Base-by-base conservation (phyloP, 1,284 basidiomycete species). In the Boletellus deceptivus region DNA sequence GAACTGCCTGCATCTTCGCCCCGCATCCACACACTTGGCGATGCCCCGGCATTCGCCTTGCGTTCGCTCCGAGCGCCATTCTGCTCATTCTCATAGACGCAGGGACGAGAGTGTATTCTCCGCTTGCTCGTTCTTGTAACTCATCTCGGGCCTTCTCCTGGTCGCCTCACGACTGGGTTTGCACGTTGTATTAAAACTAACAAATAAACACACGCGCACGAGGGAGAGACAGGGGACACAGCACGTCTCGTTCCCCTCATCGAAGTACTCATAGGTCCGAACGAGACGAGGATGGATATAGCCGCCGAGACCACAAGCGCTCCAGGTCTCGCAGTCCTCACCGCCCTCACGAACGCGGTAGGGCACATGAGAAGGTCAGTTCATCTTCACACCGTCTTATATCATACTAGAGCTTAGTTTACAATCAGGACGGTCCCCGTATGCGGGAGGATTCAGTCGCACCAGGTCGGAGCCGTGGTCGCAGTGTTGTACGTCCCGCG, bases 401-500 rank as follows among this genome's bases (percentile, higher is more conserved):
- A 5, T 3, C 2, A 14, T 34, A 24, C 39, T 52, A 20, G 34
- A 36, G 1, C 3, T 6, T 0, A 17, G 3, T 14, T 6, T 17
- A 65, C 60, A 54, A 54, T 4, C 54, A 48, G 31, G 53, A 40
- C 34, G 27, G 35, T 22, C 38, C 16, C 36, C 45, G 46, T 35
- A 20, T 35, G 3, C 50, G 36, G 11, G 46, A 37, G 24, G 53
- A 43, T 11, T 43, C 43, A 7, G 44, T 41, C 6, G 52, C 10
- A 7, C 45, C 44, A 18, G 54, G 46, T 11, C 52, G 48, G 36
- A 39, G 39, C 11, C 55, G 59, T 46, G 60, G 61, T 13, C 65
- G 59, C 10, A 68, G 67, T 49, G 55, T 68, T 39, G 67, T 65
- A 68, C 64, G 64, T 65, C 46, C 39, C 22, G 4, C 17, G 25